Percentiles rank a stretch among this genome's conserved stretches.
These are phyloP conservation scores for Silene vulgaris DNA, from an alignment of 179 eudicot genomes.

Conservation along the genomic window DNA sequence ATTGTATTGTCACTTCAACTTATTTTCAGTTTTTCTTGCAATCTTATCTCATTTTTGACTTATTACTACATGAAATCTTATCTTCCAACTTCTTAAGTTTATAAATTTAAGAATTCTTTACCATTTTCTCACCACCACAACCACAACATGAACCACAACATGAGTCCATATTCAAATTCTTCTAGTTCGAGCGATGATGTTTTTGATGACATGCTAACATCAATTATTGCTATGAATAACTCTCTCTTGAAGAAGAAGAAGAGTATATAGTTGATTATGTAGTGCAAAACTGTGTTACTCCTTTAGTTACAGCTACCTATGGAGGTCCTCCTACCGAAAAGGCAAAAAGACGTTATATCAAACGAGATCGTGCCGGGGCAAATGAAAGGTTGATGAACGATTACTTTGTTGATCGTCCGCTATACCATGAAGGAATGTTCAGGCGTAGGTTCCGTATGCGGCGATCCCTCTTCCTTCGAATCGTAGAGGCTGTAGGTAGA, in stretches of 20 bases:
- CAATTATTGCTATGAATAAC: neutral
- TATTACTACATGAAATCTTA: too few species aligned
- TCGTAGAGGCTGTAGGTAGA: neutral
- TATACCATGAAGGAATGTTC: neutral
- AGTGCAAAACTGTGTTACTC: neutral
- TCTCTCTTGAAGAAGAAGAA: neutral
- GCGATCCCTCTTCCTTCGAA: neutral
- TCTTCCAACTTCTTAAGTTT: too few species aligned
- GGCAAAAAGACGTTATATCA: neutral
- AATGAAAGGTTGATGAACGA: slow-evolving; percentile 11
- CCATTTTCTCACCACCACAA: neutral
- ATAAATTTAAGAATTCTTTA: too few species aligned
- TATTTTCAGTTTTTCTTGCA: too few species aligned
- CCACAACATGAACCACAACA: neutral
- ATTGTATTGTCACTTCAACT: too few species aligned
- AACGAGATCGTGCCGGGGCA: neutral
- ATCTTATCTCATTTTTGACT: too few species aligned
- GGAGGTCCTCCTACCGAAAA: neutral
- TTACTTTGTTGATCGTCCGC: slow-evolving; percentile 8
- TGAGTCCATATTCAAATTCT: neutral
- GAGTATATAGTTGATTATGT: neutral
- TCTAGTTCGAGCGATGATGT: neutral
- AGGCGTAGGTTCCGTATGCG: slow-evolving; percentile 12
- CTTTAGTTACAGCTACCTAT: neutral
- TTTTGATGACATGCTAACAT: neutral